phyloP scores from a whole-genome alignment of 2,329 filamentous ascomycete species.

The Fulvia fulva region DNA sequence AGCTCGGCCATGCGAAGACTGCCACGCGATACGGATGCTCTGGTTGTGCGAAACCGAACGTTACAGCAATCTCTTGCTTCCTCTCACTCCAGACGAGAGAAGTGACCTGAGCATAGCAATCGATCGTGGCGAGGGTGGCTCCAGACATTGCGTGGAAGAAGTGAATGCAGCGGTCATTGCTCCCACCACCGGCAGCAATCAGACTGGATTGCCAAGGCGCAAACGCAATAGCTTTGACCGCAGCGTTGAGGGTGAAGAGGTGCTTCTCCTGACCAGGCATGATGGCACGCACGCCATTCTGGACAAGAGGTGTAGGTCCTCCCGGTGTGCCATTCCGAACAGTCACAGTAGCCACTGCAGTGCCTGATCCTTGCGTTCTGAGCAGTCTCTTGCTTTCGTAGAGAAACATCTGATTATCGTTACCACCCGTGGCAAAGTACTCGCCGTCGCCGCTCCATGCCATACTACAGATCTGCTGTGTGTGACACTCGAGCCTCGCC shows the following conservation, averaged over 20 bases:
- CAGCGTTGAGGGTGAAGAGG: constrained; percentile 74
- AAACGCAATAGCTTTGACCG: constrained; percentile 95
- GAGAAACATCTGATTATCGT: constrained; percentile 84
- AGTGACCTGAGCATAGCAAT: constrained; percentile 89
- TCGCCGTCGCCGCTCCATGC: constrained; percentile 75
- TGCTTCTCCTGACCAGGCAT: constrained; percentile 54
- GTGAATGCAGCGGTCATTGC: constrained; percentile 91
- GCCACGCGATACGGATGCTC: constrained; percentile 86
- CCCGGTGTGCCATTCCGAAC: constrained; percentile 14
- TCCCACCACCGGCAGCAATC: constrained; percentile 85
- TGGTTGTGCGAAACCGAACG: constrained; percentile 88
- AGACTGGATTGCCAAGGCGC: constrained; percentile 89
- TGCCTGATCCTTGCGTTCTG: constrained; percentile 4
- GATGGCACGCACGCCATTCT: constrained; percentile 30
- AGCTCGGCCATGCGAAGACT: constrained; percentile 92
- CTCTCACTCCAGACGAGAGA: constrained; percentile 74
- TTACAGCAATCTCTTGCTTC: constrained; percentile 82
- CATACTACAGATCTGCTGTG: constrained; percentile 89
- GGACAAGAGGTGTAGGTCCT: constrained; percentile 21
- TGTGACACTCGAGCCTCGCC: constrained; percentile 72
- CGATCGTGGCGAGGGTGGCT: constrained; percentile 80
- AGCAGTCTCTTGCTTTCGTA: constrained; percentile 64
- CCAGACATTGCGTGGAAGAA: constrained; percentile 89
- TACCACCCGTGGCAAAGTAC: constrained; percentile 81
- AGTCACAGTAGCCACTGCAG: constrained; percentile 11